These are phyloP conservation scores for Pseudogymnoascus sp. DNA, from an alignment of 2,329 filamentous ascomycete species.

Conservation along the genomic window DNA sequence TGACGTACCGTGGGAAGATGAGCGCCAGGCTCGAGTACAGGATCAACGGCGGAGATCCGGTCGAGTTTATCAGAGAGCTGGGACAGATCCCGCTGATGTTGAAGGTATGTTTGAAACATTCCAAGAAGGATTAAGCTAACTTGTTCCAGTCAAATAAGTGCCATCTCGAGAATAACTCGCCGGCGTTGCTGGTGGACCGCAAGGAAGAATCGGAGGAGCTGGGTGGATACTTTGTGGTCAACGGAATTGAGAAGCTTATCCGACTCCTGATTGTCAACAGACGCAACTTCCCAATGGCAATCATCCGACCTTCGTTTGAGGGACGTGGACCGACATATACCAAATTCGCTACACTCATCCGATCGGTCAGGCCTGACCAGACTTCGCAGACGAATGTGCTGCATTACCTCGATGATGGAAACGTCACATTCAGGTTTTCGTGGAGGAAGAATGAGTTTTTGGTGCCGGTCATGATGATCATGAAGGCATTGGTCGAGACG, in stretches of 20 bases:
- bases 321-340: constrained; percentile 85
- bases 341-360: constrained; percentile 80
- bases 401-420: constrained; percentile 92
- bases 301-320: constrained; percentile 81
- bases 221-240: constrained; percentile 95
- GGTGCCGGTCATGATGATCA: constrained; percentile 91
- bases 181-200: constrained; percentile 70
- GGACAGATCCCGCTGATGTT: constrained; percentile 91
- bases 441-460: constrained; percentile 97
- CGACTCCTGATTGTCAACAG: constrained; percentile 84
- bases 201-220: constrained; percentile 96
- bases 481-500: constrained; percentile 91
- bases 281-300: constrained; percentile 92
- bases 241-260: constrained; percentile 95
- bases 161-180: constrained; percentile 79
- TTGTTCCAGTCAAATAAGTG: constrained; percentile 69
- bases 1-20: constrained; percentile 81
- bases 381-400: constrained; percentile 96
- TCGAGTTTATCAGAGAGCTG: constrained; percentile 75
- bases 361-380: constrained; percentile 92
- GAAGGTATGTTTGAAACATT: constrained; percentile 47
- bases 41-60: constrained; percentile 79
- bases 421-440: constrained; percentile 93
- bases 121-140: constrained; percentile 20
- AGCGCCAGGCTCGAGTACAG: constrained; percentile 76